Percentiles rank a stretch among this genome's conserved stretches.
Evolutionary conservation across 2,329 filamentous ascomycete species (phyloP).

Genomic region (Hymenoscyphus infarciens): DNA sequence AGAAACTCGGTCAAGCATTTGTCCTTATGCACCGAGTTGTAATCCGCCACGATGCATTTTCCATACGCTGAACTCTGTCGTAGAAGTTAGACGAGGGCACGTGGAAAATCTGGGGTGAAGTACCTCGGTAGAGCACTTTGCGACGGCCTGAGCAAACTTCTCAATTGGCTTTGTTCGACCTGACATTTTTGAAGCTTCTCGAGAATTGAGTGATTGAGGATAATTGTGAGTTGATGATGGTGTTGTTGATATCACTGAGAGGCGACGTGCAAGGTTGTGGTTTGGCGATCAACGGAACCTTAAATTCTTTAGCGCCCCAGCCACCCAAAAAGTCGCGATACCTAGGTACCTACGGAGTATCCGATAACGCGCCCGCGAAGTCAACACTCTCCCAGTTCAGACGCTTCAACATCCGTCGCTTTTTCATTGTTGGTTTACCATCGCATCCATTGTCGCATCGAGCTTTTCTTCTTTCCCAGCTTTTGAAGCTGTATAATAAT

Average conservation of each 20-base stretch:
- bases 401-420: not conserved
- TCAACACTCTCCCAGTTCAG: not conserved
- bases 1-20: conserved; percentile 86
- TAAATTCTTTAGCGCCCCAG: not conserved
- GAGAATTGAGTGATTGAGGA: not conserved
- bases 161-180: conserved; percentile 58
- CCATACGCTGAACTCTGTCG: conserved; percentile 77
- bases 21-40: conserved; percentile 85
- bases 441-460: not conserved
- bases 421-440: not conserved
- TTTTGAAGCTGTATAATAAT: not conserved
- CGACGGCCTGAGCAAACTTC: conserved; percentile 62
- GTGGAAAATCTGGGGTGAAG: conserved; percentile 14
- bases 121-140: conserved; percentile 65
- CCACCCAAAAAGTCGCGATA: conserved; percentile 4
- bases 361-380: conserved; percentile 1
- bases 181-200: conserved; percentile 30
- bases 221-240: conserved; percentile 7
- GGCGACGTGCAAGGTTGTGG: not conserved
- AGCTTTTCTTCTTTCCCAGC: not conserved
- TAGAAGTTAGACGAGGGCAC: conserved; percentile 6
- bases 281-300: not conserved
- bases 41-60: conserved; percentile 86
- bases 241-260: not conserved
- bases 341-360: too few species aligned